Percentiles rank a stretch among this genome's conserved stretches.
Conservation (phyloP, 2,329 filamentous ascomycete species). For the Fonsecaea pugnacius region DNA sequence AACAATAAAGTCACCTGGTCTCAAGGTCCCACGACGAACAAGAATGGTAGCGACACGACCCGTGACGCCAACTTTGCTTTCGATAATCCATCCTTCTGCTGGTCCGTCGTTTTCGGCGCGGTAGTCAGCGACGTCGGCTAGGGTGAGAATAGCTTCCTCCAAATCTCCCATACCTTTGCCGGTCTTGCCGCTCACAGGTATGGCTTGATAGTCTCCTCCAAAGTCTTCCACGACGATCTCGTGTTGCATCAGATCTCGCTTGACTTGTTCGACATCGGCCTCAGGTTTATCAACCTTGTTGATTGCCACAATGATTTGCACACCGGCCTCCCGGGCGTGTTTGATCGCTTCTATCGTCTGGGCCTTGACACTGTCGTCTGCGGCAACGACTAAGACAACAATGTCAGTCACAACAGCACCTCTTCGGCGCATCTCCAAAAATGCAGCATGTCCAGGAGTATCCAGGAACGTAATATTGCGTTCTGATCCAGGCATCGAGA, state of each 20-base stretch:
- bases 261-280: conserved; percentile 79
- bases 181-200: conserved; percentile 90
- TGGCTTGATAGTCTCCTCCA: conserved; percentile 90
- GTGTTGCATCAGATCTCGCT: conserved; percentile 79
- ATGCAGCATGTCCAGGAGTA: conserved; percentile 94
- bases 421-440: conserved; percentile 91
- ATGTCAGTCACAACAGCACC: conserved; percentile 97
- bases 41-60: conserved; percentile 88
- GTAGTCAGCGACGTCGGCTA: conserved; percentile 89
- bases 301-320: conserved; percentile 96
- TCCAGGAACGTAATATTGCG: conserved; percentile 96
- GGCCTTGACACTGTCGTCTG: conserved; percentile 96
- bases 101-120: conserved; percentile 76
- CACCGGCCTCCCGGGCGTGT: conserved; percentile 82
- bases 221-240: conserved; percentile 93
- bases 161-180: conserved; percentile 88
- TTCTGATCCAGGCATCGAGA: conserved; percentile 75
- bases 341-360: conserved; percentile 96
- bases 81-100: conserved; percentile 91
- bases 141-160: conserved; percentile 84
- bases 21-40: conserved; percentile 83
- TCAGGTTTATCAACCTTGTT: conserved; percentile 95
- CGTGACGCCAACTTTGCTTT: conserved; percentile 82
- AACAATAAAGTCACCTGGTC: conserved; percentile 78
- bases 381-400: conserved; percentile 91